Evolutionary conservation across 768 basidiomycete genomes (phyloP), one percentile per base, ranked within the genome.

Genomic region (Pleurotus giganteus): DNA sequence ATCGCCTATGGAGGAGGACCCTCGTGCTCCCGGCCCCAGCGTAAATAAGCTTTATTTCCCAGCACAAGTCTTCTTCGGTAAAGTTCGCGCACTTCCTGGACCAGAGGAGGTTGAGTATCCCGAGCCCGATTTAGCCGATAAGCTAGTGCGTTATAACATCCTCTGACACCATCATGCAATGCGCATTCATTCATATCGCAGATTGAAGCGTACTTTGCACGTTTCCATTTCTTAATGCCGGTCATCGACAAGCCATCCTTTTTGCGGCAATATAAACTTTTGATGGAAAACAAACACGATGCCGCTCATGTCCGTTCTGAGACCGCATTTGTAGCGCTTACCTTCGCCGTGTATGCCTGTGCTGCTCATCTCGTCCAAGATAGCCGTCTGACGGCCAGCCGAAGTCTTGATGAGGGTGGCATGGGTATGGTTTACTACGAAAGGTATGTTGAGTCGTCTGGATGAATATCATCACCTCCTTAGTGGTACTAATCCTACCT

Each of bases 341-440:
- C 94, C 32, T 95, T 94, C 64, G 85, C 91, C n/a, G 79, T 94
- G 24, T 95, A 94, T 65, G 90, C 94, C n/a, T 88, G 91, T 59
- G 83, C 91, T 4, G 89, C 92, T 24, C 82, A 85, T 61, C 78
- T 93, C 34, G 81, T 94, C 13, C 81, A 87, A 47, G 92, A 93
- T 66, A 73, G 81, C 21, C 84, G 91, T 47, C 69, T 91, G 46
- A 64, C 74, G 37, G 74, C 72, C 51, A 79, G 77, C 29, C 83
- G 83, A 52, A 77, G 78, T 37, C 70, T 72, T 15, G 89, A 89
- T 59, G 88, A 89, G 57, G 91, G 88, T 44, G 92, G 91, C 17
- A 88, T 91, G 82, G 91, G 89, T 26, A 90, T 92, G 91, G 77
- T 89, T 13, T 94, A 85, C 69, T 92, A 92, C 67, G 91, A 94